Percentiles rank a stretch among this genome's conserved stretches.
Conservation (phyloP, 305 asterid genomes). For the Fraxinus greggii region DNA sequence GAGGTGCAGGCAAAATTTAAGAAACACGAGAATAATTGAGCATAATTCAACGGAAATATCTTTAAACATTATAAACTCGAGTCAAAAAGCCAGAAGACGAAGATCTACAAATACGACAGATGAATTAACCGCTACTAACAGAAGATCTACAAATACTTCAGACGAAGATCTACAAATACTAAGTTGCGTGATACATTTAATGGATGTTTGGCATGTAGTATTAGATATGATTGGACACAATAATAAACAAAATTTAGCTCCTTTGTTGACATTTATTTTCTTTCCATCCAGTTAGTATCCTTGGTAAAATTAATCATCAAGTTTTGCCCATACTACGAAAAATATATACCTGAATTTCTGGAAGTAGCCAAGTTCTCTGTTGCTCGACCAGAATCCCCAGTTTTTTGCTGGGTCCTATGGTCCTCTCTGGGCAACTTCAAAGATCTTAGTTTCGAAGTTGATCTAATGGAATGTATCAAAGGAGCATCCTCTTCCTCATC, state of each 20-base stretch:
- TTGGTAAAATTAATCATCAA: not conserved
- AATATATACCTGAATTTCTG: constrained; percentile 56
- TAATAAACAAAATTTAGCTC: not conserved
- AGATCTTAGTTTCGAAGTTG: constrained; percentile 72
- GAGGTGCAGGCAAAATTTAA: not conserved
- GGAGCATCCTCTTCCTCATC: constrained; percentile 67
- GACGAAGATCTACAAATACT: not conserved
- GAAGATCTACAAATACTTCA: not conserved
- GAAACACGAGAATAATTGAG: not conserved
- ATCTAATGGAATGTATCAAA: constrained; percentile 52
- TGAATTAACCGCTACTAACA: not conserved
- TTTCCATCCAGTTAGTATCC: not conserved
- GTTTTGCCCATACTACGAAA: not conserved
- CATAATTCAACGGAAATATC: not conserved
- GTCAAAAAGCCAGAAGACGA: not conserved
- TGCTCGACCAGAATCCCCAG: constrained; percentile 42
- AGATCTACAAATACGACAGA: not conserved
- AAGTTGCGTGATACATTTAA: not conserved
- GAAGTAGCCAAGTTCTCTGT: constrained; percentile 56
- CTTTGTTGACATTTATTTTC: not conserved
- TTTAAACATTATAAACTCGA: not conserved
- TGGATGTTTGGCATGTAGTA: not conserved
- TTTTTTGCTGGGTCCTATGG: constrained; percentile 34
- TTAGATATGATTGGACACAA: not conserved
- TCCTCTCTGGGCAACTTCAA: constrained; percentile 55